Base-by-base conservation (phyloP, 192 early-diverging fungal species). In the Coemansia sp. region DNA sequence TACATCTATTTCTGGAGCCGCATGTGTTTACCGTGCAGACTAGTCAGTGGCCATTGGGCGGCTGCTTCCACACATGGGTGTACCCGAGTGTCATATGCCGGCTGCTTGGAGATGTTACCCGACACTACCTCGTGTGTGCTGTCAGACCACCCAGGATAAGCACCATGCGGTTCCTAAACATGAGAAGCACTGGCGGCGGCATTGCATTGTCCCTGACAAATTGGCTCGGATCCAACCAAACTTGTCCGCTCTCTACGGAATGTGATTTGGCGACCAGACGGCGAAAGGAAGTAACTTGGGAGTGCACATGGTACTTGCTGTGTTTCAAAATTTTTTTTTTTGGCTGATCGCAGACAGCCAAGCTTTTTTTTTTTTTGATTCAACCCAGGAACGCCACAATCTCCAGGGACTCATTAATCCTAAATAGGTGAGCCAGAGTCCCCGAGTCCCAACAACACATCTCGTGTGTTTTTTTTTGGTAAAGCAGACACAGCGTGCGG, bases 341-440 rank as follows among this genome's bases (percentile, higher is more conserved):
- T 93, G 90, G 16, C 97, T 97, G 64, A 77, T 99, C 98, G 50
- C 91, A 94, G 5, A 98, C 75, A 18, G 96, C 72, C 58, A 98
- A 88, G n/a, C n/a, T n/a, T n/a, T n/a, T n/a, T n/a, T 36, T 94
- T 95, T 95, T 74, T 95, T 97, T 66, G 98, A 87, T 0, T 93
- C 85, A 4, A 80, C 84, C 33, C 6, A 34, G 2, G 33, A 34
- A 36, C 34, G 34, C 34, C 34, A 36, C 34, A 7, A 4, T 36
- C 34, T 2, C 34, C 0, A 36, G 34, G 34, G 34, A 36, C 34
- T 91, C 89, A 64, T 87, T 88, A 72, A 94, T 92, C 73, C 94
- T 90, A 72, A 97, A 94, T n/a, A 87, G 8, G 34, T 7, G 8
- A 4, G 0, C 34, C 34, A 36, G 34, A 7, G 8, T 36, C 34